Base-by-base conservation (phyloP, 768 basidiomycete genomes). In the Sporobolomyces phaffii region DNA sequence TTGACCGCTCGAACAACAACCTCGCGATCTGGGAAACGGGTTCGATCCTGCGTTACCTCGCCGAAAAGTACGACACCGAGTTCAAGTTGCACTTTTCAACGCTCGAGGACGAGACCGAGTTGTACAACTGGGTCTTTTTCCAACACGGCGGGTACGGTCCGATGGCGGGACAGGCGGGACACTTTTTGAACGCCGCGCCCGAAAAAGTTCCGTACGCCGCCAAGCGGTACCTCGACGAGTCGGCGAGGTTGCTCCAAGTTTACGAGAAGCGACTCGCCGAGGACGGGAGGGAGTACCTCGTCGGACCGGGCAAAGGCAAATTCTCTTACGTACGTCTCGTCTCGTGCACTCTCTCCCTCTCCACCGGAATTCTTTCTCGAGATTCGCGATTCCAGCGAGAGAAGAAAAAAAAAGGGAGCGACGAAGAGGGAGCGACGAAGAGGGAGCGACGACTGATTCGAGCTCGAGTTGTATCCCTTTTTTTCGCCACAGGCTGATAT, bases 61-160 rank as follows among this genome's bases (percentile, higher is more conserved):
- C 81, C 26, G 86, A 89, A 75, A 84, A 87, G 74, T 91, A 87
- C 74, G 91, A 94, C 78, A 85, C 81, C 71, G 83, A 88, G n/a
- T 78, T 82, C 76, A 81, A 83, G 72, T 73, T 82, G 2, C 67
- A 69, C 48, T 69, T 69, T 38, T 38, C 48, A 17, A 43, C 54
- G 17, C 33, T 62, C n/a, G 49, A 26, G 5, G 53, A 57, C 28
- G 63, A 69, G 38, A 61, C 68, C 9, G 68, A 69, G 43, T 56
- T 69, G 79, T 74, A 89, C 28, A 89, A 90, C 73, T 94, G 90
- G 91, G 84, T 91, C 58, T 90, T 91, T 80, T 92, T 91, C 72
- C 83, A 85, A 20, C 77, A 78, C 51, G 76, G 79, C 2, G 67
- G 62, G 0, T 26, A 43, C 20, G 67, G 62, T 2, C 61, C 67